Percentiles rank a stretch among this genome's conserved stretches.
Conservation (phyloP, 1,284 basidiomycete species). For the Naganishia cerealis region DNA sequence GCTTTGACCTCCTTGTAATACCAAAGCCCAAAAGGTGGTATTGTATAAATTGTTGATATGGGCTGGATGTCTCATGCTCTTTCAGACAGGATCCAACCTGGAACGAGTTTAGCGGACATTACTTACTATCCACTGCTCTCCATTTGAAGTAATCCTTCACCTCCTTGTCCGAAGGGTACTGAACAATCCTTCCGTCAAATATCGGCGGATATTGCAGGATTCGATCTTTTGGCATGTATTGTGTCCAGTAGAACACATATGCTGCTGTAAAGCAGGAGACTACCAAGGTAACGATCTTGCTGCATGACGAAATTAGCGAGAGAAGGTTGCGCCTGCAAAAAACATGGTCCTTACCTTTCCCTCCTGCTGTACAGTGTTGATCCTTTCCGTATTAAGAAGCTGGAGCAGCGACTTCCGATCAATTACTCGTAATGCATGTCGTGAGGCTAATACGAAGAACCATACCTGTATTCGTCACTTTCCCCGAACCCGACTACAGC, state of each 20-base stretch:
- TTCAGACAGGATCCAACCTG: not conserved
- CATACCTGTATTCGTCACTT: conserved; percentile 92
- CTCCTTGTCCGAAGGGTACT: conserved; percentile 73
- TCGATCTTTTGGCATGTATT: conserved; percentile 68
- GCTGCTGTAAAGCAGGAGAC: conserved; percentile 89
- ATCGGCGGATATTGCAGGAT: conserved; percentile 77
- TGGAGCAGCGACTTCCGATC: conserved; percentile 45
- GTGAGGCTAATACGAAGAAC: conserved; percentile 9
- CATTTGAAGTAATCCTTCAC: conserved; percentile 91
- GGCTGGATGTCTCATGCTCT: conserved; percentile 58
- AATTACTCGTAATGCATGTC: not conserved
- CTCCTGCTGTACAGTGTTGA: conserved; percentile 80
- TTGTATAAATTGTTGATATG: conserved; percentile 99
- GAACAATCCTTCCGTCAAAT: conserved; percentile 85
- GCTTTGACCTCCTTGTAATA: conserved; percentile 72
- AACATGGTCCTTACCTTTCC: conserved; percentile 57
- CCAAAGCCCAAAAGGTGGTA: conserved; percentile 90
- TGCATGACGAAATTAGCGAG: conserved; percentile 23
- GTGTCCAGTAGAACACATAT: conserved; percentile 83
- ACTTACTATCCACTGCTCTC: conserved; percentile 91
- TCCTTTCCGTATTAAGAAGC: conserved; percentile 78
- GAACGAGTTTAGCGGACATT: not conserved
- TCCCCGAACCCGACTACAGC: conserved; percentile 88
- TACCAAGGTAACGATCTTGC: conserved; percentile 85
- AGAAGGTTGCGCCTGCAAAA: not conserved